A percentile compares a stretch with the other conserved stretches of the same genome.
Conservation (phyloP, 768 basidiomycete genomes). For the Tulasnella sp. region DNA sequence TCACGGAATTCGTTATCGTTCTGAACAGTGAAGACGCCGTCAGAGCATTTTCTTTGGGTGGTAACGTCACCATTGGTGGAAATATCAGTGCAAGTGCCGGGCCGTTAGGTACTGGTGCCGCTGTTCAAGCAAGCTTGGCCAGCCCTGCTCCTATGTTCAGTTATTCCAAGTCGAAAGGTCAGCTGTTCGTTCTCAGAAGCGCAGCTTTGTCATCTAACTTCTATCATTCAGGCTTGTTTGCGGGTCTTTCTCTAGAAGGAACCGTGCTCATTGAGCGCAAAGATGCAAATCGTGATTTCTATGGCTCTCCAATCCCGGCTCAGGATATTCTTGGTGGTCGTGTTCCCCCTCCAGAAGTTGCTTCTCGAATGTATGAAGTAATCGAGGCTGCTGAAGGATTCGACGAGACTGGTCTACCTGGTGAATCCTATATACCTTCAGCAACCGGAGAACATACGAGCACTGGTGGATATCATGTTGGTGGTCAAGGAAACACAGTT, state of each 20-base stretch:
- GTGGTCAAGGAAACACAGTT: constrained; percentile 18
- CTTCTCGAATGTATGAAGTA: constrained; percentile 82
- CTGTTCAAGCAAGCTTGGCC: constrained; percentile 72
- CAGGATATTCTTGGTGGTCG: constrained; percentile 83
- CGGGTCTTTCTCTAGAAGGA: constrained; percentile 87
- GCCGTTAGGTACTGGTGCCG: constrained; percentile 88
- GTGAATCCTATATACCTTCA: constrained; percentile 61
- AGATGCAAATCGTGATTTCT: constrained; percentile 93
- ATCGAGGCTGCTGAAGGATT: constrained; percentile 66
- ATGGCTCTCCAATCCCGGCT: constrained; percentile 80
- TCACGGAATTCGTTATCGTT: constrained; percentile 92
- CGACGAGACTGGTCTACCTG: constrained; percentile 71
- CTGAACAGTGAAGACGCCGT: constrained; percentile 95
- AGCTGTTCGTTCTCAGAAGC: constrained; percentile 20
- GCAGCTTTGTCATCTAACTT: too few relatives aligned
- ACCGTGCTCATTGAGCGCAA: constrained; percentile 90
- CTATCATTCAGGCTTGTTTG: constrained; percentile 64
- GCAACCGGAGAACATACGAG: constrained; percentile 21
- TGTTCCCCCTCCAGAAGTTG: constrained; percentile 96
- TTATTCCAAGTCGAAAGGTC: constrained; percentile 90
- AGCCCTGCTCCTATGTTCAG: constrained; percentile 97
- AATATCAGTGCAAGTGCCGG: constrained; percentile 76
- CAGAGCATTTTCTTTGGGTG: constrained; percentile 85
- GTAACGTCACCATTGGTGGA: constrained; percentile 93
- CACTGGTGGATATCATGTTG: constrained; percentile 10